Base-by-base conservation (phyloP, 192 early-diverging fungal genomes). In the Entomortierella chlamydospora region DNA sequence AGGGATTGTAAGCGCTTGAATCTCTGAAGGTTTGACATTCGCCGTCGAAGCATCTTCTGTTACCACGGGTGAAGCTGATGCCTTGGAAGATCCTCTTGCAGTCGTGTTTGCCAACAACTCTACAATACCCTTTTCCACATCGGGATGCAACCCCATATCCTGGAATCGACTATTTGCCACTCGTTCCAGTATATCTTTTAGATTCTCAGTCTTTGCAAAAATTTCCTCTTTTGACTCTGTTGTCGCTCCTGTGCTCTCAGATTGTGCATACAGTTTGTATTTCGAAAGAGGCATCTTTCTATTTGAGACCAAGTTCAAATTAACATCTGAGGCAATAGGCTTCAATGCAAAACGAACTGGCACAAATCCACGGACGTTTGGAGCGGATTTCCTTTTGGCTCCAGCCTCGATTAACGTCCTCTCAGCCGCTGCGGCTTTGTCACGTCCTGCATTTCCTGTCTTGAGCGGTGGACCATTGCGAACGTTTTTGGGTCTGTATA, bases 1-100 rank as follows among this genome's bases (percentile, higher is more conserved):
- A 18, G 93, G 94, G 52, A 97, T 95, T 17, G 89, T 88, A 47
- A 95, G 81, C 0, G 93, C 91, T 81, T 98, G 97, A 50, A 97
- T 93, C 64, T 92, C 89, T 4, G 95, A 96, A 17, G 95, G 95
- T 47, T 80, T 78, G 28, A 83, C 63, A 22, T 61, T 29, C 18
- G 53, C 2, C 31, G n/a, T 0, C 7, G 45, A n/a, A 15, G 5
- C 12, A 20, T 20, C 20, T 15, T 47, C 15, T 11, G 45, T 47
- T 47, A 15, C 4, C 20, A 20, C 45, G 15, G 45, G 20, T 20
- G 39, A 5, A 33, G 39, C 2, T 30, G 60, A 22, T 2, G 60
- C 9, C 59, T 15, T 81, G 39, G 29, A 47, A 23, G 52, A 39
- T n/a, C 11, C 54, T n/a, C n/a, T n/a, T 57, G 28, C 41, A 34